Base-by-base conservation (phyloP, 306 rosid species). In the Acacia melanoxylon region DNA sequence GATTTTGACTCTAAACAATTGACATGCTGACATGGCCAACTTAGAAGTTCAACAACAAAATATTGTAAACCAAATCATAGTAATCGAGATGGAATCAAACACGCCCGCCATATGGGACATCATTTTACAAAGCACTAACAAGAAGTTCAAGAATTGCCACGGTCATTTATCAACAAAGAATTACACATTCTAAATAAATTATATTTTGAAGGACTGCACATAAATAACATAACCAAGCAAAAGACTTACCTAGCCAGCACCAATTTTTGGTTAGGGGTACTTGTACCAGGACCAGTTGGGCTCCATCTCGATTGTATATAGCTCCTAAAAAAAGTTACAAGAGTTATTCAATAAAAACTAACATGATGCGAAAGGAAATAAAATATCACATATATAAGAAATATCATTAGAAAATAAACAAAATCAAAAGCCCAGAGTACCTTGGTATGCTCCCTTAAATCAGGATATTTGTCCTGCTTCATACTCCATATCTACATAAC, bases 261-360 rank as follows among this genome's bases (percentile, higher is more conserved):
- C 84, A 93, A 89, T 82, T 92, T 92, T 63, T 87, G 89, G 83
- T 90, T 92, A 11, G 97, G 93, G 71, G 93, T 93, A 87, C 66
- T 91, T 79, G 98, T 91, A 75, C 94, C 90, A 0, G 94, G 88
- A 72, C 98, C 97, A 44, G 97, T 94, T 35, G 98, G 98, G 83
- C 98, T 94, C 98, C 98, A 94, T 86, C 94, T 89, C n/a, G 88
- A 94, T 87, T 14, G 98, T 91, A 88, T 94, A 94, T 82, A 94
- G 90, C 86, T 92, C 98, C 98, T 94, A 89, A 71, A 84, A 83
- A 82, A 68, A 45, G 74, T 51, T 72, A 65, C 27, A 25, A 66
- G 78, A 54, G 59, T 74, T 62, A 37, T 61, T 76, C 49, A 42
- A 41, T 62, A 81, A 78, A 24, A 41, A 7, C 40, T 16, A 27